phyloP scores from a whole-genome alignment of 2,329 filamentous ascomycete species.

The Aspergillus sp. region DNA sequence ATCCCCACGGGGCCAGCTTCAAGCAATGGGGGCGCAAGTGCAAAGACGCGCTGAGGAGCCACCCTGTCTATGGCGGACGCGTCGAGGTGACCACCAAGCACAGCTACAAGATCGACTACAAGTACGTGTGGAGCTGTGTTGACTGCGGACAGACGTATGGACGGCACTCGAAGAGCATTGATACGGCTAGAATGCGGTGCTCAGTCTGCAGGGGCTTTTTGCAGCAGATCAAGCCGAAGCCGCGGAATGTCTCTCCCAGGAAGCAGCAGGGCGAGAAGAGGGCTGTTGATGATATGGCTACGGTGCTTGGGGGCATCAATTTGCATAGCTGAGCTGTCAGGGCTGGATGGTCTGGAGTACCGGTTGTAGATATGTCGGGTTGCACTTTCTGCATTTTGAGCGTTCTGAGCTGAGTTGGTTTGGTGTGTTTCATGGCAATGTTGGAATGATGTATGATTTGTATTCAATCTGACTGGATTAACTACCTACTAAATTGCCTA shows the following conservation, averaged over 20 bases:
- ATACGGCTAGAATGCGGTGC: constrained; percentile 62
- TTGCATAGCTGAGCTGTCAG: not conserved
- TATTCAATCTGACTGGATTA: not conserved
- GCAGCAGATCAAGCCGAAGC: constrained; percentile 69
- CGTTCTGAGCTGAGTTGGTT: not conserved
- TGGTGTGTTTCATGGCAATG: not conserved
- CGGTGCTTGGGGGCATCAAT: constrained; percentile 5
- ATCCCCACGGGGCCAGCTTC: constrained; percentile 78
- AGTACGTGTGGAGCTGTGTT: constrained; percentile 76
- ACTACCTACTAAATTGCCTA: not conserved
- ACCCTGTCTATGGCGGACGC: constrained; percentile 48
- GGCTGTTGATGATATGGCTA: constrained; percentile 5
- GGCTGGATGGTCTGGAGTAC: no score
- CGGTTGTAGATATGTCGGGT: not conserved
- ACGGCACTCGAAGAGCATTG: constrained; percentile 77
- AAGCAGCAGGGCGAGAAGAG: constrained; percentile 13
- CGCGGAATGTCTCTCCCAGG: constrained; percentile 39
- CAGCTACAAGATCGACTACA: constrained; percentile 80
- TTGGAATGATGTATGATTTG: not conserved
- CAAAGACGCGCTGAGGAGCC: constrained; percentile 23
- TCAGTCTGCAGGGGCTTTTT: constrained; percentile 63
- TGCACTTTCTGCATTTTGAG: not conserved
- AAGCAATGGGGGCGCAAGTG: constrained; percentile 54
- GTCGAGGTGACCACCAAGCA: constrained; percentile 84
- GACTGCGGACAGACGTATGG: constrained; percentile 64